These are phyloP conservation scores for Conidiobolus coronatus DNA, from an alignment of 371 early-diverging fungal genomes.

Conservation along the genomic window DNA sequence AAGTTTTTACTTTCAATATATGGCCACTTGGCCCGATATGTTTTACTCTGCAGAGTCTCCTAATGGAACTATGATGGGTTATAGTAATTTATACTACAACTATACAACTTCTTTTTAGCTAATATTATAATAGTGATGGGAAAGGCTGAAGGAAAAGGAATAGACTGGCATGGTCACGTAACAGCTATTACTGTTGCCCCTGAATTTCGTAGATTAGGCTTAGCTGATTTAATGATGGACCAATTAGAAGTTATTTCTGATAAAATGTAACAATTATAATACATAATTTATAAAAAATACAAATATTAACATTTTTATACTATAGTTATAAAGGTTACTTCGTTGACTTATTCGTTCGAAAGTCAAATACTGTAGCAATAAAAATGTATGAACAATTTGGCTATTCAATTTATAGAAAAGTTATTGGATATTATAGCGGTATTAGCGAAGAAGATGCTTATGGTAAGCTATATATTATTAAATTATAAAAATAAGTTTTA, in stretches of 20 bases:
- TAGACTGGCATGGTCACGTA: slow-evolving; percentile 95
- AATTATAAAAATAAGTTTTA: neutral
- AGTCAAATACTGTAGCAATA: slow-evolving; percentile 87
- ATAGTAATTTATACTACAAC: slow-evolving; percentile 22
- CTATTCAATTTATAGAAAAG: slow-evolving; percentile 77
- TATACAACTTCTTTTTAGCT: neutral
- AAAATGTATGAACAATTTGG: slow-evolving; percentile 89
- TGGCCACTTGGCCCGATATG: slow-evolving; percentile 87
- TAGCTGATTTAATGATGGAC: slow-evolving; percentile 80
- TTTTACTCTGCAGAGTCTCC: slow-evolving; percentile 65
- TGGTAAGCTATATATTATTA: slow-evolving; percentile 25
- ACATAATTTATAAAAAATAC: too few relatives aligned
- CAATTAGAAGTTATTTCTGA: slow-evolving; percentile 83
- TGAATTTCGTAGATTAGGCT: slow-evolving; percentile 76
- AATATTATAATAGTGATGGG: slow-evolving; percentile 56
- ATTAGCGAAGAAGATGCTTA: slow-evolving; percentile 57
- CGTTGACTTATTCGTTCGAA: slow-evolving; percentile 94
- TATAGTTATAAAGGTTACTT: slow-evolving; percentile 73
- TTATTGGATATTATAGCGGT: slow-evolving; percentile 75
- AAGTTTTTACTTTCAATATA: slow-evolving; percentile 76
- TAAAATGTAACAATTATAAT: slow-evolving; percentile 24
- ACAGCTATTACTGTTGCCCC: slow-evolving; percentile 95
- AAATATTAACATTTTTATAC: too few relatives aligned
- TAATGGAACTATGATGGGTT: slow-evolving; percentile 54
- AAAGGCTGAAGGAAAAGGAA: slow-evolving; percentile 78